phyloP scores from a whole-genome alignment of 2,329 filamentous ascomycete genomes.

The Alternaria incomplexa region DNA sequence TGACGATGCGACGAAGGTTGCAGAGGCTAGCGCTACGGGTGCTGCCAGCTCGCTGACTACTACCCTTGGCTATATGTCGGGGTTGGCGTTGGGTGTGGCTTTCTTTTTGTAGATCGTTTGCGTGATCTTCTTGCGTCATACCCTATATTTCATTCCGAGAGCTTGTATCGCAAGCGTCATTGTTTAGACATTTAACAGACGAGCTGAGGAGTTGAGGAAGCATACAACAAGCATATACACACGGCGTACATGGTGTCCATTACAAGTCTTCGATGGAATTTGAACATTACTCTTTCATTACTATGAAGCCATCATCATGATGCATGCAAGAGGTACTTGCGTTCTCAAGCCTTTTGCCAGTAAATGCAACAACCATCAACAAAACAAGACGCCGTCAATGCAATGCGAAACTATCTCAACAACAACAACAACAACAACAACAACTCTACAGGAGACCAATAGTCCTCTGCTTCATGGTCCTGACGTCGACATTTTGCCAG shows the following conservation, averaged over 20 bases:
- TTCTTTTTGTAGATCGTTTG: background rate
- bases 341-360: background rate
- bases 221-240: background rate
- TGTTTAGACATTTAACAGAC: background rate
- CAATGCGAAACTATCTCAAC: no score
- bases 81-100: background rate
- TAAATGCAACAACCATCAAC: background rate
- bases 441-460: constrained; percentile 35
- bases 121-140: background rate
- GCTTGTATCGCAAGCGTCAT: background rate
- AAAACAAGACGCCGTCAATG: background rate
- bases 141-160: background rate
- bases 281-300: background rate
- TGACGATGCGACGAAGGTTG: constrained; percentile 9
- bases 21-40: constrained; percentile 11
- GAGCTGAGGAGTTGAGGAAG: background rate
- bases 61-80: constrained; percentile 2
- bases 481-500: constrained; percentile 42
- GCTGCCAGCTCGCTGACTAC: constrained; percentile 2
- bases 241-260: background rate
- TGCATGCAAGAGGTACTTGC: background rate
- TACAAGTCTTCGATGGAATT: background rate
- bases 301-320: background rate
- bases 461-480: constrained; percentile 42
- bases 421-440: background rate